phyloP scores from a whole-genome alignment of 1,284 basidiomycete genomes.

The Xanthoconium separans region DNA sequence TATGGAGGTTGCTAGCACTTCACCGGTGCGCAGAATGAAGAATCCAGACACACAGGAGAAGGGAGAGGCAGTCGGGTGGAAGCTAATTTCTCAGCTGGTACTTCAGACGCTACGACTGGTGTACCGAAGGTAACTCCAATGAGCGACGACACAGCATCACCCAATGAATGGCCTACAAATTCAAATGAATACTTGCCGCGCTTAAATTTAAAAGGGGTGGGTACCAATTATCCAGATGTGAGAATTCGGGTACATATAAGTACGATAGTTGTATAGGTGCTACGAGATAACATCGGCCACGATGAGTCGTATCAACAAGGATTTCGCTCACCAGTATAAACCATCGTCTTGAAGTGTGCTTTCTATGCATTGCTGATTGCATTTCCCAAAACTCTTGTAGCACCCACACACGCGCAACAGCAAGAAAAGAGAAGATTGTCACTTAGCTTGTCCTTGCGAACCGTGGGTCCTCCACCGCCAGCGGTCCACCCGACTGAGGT shows the following conservation, averaged over 20 bases:
- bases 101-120: slow-evolving; percentile 82
- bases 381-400: slow-evolving; percentile 65
- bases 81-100: slow-evolving; percentile 76
- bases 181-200: neutral
- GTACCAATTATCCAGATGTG: slow-evolving; percentile 74
- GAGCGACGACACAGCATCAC: slow-evolving; percentile 80
- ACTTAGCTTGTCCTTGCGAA: slow-evolving; percentile 76
- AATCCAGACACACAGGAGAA: slow-evolving; percentile 41
- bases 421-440: slow-evolving; percentile 91
- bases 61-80: slow-evolving; percentile 78
- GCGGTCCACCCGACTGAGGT: slow-evolving; percentile 83
- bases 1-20: slow-evolving; percentile 17
- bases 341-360: slow-evolving; percentile 72
- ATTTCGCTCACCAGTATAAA: slow-evolving; percentile 63
- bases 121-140: slow-evolving; percentile 82
- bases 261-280: slow-evolving; percentile 80
- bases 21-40: neutral
- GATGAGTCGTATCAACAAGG: neutral
- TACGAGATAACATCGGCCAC: slow-evolving; percentile 21
- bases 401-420: slow-evolving; percentile 89
- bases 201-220: neutral
- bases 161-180: slow-evolving; percentile 60
- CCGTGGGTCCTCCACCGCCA: slow-evolving; percentile 63
- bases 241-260: slow-evolving; percentile 77
- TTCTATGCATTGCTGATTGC: slow-evolving; percentile 74